Evolutionary conservation across 345 rosid species (phyloP).

Genomic region (Pelargonium nanum): DNA sequence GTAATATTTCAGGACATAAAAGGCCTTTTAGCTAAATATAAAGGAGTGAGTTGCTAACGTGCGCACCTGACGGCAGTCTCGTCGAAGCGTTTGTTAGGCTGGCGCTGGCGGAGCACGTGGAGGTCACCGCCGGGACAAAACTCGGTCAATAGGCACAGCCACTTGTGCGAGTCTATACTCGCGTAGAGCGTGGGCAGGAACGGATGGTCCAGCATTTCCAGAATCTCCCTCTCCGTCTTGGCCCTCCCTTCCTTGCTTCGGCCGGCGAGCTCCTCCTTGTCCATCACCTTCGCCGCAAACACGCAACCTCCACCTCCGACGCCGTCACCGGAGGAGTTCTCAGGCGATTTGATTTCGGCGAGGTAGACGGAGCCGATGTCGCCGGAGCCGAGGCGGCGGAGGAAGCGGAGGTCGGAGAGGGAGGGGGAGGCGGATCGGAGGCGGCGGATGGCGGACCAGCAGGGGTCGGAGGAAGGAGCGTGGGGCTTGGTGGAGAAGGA

Average conservation of each 20-base stretch:
- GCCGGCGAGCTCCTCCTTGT: constrained; percentile 70
- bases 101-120: constrained; percentile 89
- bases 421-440: constrained; percentile 30
- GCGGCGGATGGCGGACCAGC: constrained; percentile 10
- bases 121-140: constrained; percentile 98
- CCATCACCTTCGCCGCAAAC: constrained; percentile 87
- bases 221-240: constrained; percentile 69
- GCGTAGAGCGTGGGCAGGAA: constrained; percentile 76
- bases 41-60: constrained; percentile 5
- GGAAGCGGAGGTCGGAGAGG: constrained; percentile 66
- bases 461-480: constrained; percentile 6
- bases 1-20: too few relatives aligned
- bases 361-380: constrained; percentile 89
- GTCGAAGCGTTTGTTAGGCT: constrained; percentile 59
- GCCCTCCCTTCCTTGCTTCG: constrained; percentile 83
- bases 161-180: constrained; percentile 56
- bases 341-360: constrained; percentile 46
- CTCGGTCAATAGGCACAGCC: constrained; percentile 85
- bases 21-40: too few relatives aligned
- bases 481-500: constrained; percentile 45
- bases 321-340: background rate
- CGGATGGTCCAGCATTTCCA: constrained; percentile 77
- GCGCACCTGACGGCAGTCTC: constrained; percentile 81
- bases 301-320: constrained; percentile 7
- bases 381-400: constrained; percentile 80